Base-by-base conservation (phyloP, 139 green algal genomes). In the Haematococcus sp. region DNA sequence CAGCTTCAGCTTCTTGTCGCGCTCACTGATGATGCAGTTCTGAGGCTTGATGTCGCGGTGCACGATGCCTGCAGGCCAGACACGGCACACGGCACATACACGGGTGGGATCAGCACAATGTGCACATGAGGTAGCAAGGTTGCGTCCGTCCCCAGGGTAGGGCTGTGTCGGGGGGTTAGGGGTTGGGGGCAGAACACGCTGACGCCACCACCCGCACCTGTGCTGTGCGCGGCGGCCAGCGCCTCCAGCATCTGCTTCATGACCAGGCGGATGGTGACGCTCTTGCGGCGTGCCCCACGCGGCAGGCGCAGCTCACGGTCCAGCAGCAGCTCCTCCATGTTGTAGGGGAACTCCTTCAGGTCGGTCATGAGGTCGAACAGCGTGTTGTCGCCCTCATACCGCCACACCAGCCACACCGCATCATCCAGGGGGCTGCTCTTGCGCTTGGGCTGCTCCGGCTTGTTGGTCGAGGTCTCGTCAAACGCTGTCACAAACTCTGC, bases 31-130 rank as follows among this genome's bases (percentile, higher is more conserved):
- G 56, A 98, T 94, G 31, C 81, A 86, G 84, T 98, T 98, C 81
- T 95, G 88, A 0, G 93, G 93, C 82, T 98, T 98, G 33, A 97
- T 67, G 81, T 98, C 93, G n/a, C 93, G 84, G 77, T 97, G 93
- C 20, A 97, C 91, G 63, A 96, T 93, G 66, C 89, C 88, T 83
- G 73, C 31, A 2, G 15, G 52, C 9, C 52, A n/a, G 9, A 60
- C 9, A 25, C 52, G 54, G 54, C 54, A 61, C 22, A 49, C 11
- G 40, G n/a, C n/a, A n/a, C n/a, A n/a, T n/a, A n/a, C n/a, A n/a
- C n/a, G n/a, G n/a, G n/a, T n/a, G n/a, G n/a, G n/a, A n/a, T n/a
- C n/a, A n/a, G n/a, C n/a, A n/a, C n/a, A n/a, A n/a, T n/a, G n/a
- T n/a, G n/a, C n/a, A n/a, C n/a, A n/a, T n/a, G n/a, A n/a, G n/a